Evolutionary conservation across 2,329 filamentous ascomycete species (phyloP), one percentile per base, ranked within the genome.

Genomic region (Talaromyces sp.): DNA sequence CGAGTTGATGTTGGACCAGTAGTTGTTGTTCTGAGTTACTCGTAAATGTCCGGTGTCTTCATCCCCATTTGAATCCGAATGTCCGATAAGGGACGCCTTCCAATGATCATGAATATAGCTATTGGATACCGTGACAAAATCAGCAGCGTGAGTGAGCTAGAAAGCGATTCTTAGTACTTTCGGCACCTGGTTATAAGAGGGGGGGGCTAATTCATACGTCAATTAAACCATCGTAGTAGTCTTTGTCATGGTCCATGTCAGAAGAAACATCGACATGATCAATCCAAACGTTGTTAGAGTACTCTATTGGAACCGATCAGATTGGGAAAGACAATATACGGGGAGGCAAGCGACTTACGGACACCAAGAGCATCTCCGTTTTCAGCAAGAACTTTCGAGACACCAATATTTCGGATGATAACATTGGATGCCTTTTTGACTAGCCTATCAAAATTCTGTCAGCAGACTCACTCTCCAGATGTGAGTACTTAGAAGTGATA

Each of bases 81-180:
- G 44, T 9, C 44, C 44, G 60, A 86, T 77, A 9, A 87, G 77
- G 0, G 81, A 83, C n/a, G 80, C 83, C 73, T 87, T 88, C 77
- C 79, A 87, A 80, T 87, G 84, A 74, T 84, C 82, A 72, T 84
- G 82, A 65, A 84, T 65, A 71, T 77, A 79, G 65, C 70, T 72
- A 74, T 82, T 81, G 65, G 79, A 81, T 64, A 88, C 77, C 65
- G 81, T 75, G 52, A 77, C 72, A 68, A 77, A 89, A 76, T 89
- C 85, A 10, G 82, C 78, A 54, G 78, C 88, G 74, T 88, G 87
- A 56, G 82, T 88, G 57, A 85, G 55, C 70, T 72, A 22, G 22
- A 11, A 19, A 11, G n/a, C 4, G 9, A 39, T 47, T 25, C 13
- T 9, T 47, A 25, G 22, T 19, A 15, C 22, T 11, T 47, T 9